Conservation (phyloP, 139 green algal genomes). For the Tetratostichococcus sp. region DNA sequence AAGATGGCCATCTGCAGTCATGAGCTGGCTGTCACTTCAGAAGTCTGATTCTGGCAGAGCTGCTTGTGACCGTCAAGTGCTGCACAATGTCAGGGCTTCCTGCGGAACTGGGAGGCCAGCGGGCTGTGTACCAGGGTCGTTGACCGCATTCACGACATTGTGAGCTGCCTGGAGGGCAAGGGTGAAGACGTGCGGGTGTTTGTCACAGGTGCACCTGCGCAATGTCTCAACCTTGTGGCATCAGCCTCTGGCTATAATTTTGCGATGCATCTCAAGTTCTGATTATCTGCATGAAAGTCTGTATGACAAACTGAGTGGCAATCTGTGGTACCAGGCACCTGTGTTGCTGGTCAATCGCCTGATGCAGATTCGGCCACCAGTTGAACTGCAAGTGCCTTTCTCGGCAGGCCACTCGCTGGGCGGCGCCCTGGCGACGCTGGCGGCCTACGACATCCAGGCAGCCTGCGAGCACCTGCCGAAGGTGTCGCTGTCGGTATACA, state of each 20-base stretch:
- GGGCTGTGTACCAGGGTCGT: background rate
- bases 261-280: no score
- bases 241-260: no score
- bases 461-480: background rate
- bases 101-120: background rate
- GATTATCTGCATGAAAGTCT: no score
- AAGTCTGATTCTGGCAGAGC: no score
- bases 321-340: no score
- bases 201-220: background rate
- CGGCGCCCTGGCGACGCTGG: background rate
- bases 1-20: no score
- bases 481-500: conserved; percentile 9
- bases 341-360: no score
- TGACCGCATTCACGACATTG: background rate
- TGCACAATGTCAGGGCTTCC: background rate
- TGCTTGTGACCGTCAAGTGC: background rate
- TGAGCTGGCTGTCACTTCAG: no score
- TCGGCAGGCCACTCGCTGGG: background rate
- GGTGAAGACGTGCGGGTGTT: background rate
- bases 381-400: no score
- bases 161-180: background rate
- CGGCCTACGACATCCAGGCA: background rate
- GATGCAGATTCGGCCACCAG: no score
- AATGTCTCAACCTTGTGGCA: no score
- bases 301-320: no score